Evolutionary conservation across 2,329 filamentous ascomycete genomes (phyloP).

Genomic region (Calonectria pteridis): DNA sequence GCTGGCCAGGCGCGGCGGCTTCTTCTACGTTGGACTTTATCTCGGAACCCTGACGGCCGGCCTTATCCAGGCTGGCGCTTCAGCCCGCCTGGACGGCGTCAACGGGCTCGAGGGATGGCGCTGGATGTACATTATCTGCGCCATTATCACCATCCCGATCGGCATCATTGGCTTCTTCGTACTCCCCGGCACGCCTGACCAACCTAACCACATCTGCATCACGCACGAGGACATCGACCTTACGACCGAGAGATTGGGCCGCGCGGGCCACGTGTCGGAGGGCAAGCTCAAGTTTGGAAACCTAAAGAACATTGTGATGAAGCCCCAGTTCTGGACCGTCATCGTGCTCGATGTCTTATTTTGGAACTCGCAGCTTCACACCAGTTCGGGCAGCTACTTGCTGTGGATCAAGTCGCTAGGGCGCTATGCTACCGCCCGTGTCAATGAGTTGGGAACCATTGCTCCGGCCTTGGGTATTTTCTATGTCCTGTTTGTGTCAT

Average conservation of each 20-base stretch:
- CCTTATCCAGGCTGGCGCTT: slow-evolving; percentile 60
- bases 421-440: slow-evolving; percentile 57
- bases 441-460: slow-evolving; percentile 66
- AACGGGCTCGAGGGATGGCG: slow-evolving; percentile 62
- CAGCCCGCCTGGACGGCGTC: slow-evolving; percentile 55
- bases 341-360: slow-evolving; percentile 66
- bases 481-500: slow-evolving; percentile 66
- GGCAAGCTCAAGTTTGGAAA: slow-evolving; percentile 50
- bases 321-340: slow-evolving; percentile 64
- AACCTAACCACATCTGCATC: slow-evolving; percentile 61
- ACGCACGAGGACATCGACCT: slow-evolving; percentile 60
- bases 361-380: slow-evolving; percentile 65
- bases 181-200: slow-evolving; percentile 60
- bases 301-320: slow-evolving; percentile 51
- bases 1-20: slow-evolving; percentile 60
- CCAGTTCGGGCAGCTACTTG: slow-evolving; percentile 62
- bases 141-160: slow-evolving; percentile 67
- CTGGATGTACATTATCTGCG: slow-evolving; percentile 70
- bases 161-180: slow-evolving; percentile 64
- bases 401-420: slow-evolving; percentile 70
- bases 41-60: slow-evolving; percentile 66
- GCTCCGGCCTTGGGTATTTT: slow-evolving; percentile 68
- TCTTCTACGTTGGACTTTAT: slow-evolving; percentile 63
- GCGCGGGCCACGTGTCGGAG: slow-evolving; percentile 55
- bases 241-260: slow-evolving; percentile 58